Percentiles rank a stretch among this genome's conserved stretches.
Evolutionary conservation across 2,329 filamentous ascomycete species (phyloP).

Genomic region (Fusarium sp.): DNA sequence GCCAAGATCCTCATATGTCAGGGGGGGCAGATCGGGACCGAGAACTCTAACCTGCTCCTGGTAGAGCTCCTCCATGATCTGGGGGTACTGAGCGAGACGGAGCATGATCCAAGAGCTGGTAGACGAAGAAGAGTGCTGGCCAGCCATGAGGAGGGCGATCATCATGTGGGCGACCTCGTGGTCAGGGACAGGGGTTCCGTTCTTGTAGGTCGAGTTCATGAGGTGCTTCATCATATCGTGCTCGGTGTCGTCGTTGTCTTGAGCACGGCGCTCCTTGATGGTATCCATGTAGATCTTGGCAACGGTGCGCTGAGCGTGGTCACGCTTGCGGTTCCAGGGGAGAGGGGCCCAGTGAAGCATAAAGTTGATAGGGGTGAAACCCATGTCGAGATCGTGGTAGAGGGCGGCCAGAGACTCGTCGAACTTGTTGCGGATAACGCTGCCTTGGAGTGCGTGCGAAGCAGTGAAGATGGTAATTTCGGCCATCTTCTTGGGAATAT

Average conservation of each 20-base stretch:
- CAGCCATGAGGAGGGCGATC: constrained; percentile 92
- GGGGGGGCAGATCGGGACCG: constrained; percentile 77
- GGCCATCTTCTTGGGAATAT: constrained; percentile 80
- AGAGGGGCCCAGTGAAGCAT: constrained; percentile 88
- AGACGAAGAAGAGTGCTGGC: constrained; percentile 88
- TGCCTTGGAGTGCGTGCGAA: constrained; percentile 84
- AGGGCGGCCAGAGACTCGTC: constrained; percentile 82
- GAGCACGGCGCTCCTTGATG: constrained; percentile 74
- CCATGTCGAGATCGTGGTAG: constrained; percentile 91
- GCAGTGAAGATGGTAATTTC: constrained; percentile 93
- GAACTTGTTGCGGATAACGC: constrained; percentile 82
- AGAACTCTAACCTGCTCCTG: constrained; percentile 81
- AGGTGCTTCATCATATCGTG: constrained; percentile 91
- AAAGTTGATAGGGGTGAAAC: constrained; percentile 90
- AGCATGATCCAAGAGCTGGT: constrained; percentile 88
- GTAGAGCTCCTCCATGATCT: constrained; percentile 83
- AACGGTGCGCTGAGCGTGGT: constrained; percentile 83
- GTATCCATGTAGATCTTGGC: constrained; percentile 85
- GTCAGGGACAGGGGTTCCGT: constrained; percentile 81
- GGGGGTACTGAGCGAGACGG: constrained; percentile 79
- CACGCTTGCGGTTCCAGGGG: constrained; percentile 86
- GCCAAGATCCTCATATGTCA: constrained; percentile 81
- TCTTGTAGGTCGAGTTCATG: constrained; percentile 87
- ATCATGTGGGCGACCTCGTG: constrained; percentile 91
- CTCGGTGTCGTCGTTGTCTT: constrained; percentile 60